Evolutionary conservation across 257 asterid species (phyloP), one percentile per base, ranked within the genome.

Genomic region (Penstemon davidsonii): DNA sequence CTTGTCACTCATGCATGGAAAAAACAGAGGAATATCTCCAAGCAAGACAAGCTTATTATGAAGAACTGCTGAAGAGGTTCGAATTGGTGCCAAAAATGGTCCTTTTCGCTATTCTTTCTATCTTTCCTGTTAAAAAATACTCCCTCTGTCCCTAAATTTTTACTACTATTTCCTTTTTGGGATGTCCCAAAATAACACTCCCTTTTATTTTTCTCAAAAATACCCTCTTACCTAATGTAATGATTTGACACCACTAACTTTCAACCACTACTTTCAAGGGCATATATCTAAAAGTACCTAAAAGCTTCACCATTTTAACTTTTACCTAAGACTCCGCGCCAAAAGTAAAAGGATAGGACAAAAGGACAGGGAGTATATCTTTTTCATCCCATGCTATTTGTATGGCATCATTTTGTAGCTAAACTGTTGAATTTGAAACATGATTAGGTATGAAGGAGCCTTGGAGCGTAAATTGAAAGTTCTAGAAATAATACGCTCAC

Each of bases 1-100:
- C 86, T 79, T 94, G 99, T 79, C 89, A 79, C 70, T 83, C 96
- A 4, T 94, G 97, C 87, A 91, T 83, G 83, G 95, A 87, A 68
- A 90, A 88, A 73, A 91, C 97, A 4, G 96, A 91, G 69, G 96
- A 91, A 79, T 91, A 84, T 79, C 86, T 94, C 62, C 96, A 83
- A 73, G 92, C 89, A 62, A 88, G 82, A 76, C 85, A 75, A 78
- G 77, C 77, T 74, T 94, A 91, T 82, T 77, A 88, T 67, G 87
- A 85, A 46, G 96, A 91, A 83, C 67, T 86, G 69, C 65, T 79
- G 63, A 83, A 83, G 78, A 86, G 99, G 99, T 93, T 25, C 55
- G 46, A 54, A 53, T 65, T 55, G 68, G 64, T 62, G 52, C 40
- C 37, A 44, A 63, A 37, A 64, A 41, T 36, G 67, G 54, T 4